Evolutionary conservation across 768 basidiomycete species (phyloP).

Genomic region (Boletellus ananiceps): DNA sequence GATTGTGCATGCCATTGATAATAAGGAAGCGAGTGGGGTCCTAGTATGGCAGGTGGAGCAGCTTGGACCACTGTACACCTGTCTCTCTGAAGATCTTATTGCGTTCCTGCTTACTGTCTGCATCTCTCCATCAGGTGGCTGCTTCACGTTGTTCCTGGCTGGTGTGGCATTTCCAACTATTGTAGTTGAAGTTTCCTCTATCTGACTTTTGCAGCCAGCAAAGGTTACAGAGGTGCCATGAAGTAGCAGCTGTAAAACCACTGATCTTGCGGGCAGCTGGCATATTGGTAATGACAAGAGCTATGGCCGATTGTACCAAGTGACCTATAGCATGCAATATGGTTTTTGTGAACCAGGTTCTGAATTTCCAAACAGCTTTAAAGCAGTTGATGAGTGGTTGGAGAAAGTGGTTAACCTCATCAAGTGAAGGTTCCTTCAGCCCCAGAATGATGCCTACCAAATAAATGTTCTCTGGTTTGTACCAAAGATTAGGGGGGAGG

Average conservation of each 20-base stretch:
- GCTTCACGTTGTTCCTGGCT: neutral
- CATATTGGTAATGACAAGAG: constrained; percentile 1
- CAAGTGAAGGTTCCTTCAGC: constrained; percentile 28
- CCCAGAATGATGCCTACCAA: constrained; percentile 35
- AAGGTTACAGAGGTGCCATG: no score
- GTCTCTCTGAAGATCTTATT: neutral
- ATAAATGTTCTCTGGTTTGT: constrained; percentile 33
- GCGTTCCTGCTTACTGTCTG: neutral
- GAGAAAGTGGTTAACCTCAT: constrained; percentile 34
- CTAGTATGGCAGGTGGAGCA: no score
- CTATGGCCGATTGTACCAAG: constrained; percentile 25
- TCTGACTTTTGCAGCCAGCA: neutral
- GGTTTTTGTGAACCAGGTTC: no score
- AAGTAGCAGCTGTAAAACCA: neutral
- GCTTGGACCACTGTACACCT: neutral
- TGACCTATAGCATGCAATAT: constrained; percentile 25
- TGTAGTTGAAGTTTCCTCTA: neutral
- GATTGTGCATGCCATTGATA: neutral
- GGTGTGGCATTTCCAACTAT: neutral
- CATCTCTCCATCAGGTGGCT: neutral
- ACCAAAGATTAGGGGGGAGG: constrained; percentile 13
- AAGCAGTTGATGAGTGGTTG: constrained; percentile 7
- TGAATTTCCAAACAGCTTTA: constrained; percentile 26
- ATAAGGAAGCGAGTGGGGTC: neutral
- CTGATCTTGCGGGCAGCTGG: neutral